Base-by-base conservation (phyloP, 108 stramenopile genomes). In the Craspedostauros australis region DNA sequence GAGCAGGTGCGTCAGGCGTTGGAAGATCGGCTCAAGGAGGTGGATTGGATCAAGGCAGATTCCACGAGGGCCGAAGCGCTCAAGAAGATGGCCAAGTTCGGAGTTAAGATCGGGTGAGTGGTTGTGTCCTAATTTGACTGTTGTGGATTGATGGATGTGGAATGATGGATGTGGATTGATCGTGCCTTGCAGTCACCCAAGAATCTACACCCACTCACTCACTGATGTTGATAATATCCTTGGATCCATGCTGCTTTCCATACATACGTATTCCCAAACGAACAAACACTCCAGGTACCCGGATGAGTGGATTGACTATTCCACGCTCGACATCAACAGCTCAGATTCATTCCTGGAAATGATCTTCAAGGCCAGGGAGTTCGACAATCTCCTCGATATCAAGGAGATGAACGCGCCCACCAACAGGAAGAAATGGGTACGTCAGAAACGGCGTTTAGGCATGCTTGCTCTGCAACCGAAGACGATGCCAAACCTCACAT, bases 371-470 rank as follows among this genome's bases (percentile, higher is more conserved):
- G 58, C 79, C n/a, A 34, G 66, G 31, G 62, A 57, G 24, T 92
- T 92, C 62, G 78, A 71, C 18, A 68, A 77, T 47, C 22, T 18
- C 15, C 60, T 59, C 27, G 80, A 82, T 20, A 56, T 75, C 18
- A 79, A 74, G 44, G 80, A 85, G 18, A 88, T 92, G 68, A 92
- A 92, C 63, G 80, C 74, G 22, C 86, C 82, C 5, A 92, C 86
- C 5, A 80, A 92, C 58, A 50, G 63, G 24, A 45, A 63, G 23
- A 86, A 84, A 45, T 92, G 91, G 90, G 22, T 62, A 26, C 18
- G 54, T 51, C n/a, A n/a, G n/a, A n/a, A n/a, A n/a, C n/a, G n/a
- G n/a, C n/a, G n/a, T n/a, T n/a, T n/a, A n/a, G n/a, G n/a, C n/a
- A n/a, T n/a, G n/a, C n/a, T n/a, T n/a, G n/a, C n/a, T n/a, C n/a